phyloP scores from a whole-genome alignment of 2,329 filamentous ascomycete genomes.

The Tolypocladium tropicale region DNA sequence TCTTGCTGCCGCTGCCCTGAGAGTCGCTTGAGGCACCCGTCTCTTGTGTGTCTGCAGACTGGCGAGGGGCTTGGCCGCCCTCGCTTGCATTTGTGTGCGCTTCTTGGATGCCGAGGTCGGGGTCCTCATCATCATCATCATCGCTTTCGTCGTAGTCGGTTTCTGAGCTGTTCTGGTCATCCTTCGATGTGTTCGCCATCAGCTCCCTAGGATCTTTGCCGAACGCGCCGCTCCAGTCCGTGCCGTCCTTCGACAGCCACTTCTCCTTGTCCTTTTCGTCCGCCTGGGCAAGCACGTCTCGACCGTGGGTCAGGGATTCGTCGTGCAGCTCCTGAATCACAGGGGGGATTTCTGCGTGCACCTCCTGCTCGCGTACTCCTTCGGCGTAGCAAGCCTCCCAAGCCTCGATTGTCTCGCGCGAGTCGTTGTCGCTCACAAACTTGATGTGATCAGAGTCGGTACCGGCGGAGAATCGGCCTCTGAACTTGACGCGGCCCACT shows the following conservation, averaged over 20 bases:
- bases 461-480: conserved; percentile 75
- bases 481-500: conserved; percentile 72
- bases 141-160: conserved; percentile 27
- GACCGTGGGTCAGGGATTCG: conserved; percentile 64
- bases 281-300: conserved; percentile 69
- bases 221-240: conserved; percentile 82
- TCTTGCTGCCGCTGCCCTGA: conserved; percentile 29
- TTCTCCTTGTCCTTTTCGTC: conserved; percentile 61
- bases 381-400: conserved; percentile 90
- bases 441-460: conserved; percentile 77
- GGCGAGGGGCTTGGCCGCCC: conserved; percentile 14
- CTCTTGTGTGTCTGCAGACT: conserved; percentile 27
- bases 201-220: conserved; percentile 58
- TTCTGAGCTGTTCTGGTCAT: conserved; percentile 23
- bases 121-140: conserved; percentile 21
- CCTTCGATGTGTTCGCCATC: conserved; percentile 23
- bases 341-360: conserved; percentile 63
- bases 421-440: conserved; percentile 80
- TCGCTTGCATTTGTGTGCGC: conserved; percentile 25
- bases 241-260: conserved; percentile 72
- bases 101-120: conserved; percentile 51
- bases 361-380: conserved; percentile 64
- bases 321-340: conserved; percentile 70
- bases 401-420: conserved; percentile 84
- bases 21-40: conserved; percentile 20